Percentiles rank a stretch among this genome's conserved stretches.
Evolutionary conservation across 2,329 filamentous ascomycete species (phyloP).

Genomic region (Trichoderma polysporum): DNA sequence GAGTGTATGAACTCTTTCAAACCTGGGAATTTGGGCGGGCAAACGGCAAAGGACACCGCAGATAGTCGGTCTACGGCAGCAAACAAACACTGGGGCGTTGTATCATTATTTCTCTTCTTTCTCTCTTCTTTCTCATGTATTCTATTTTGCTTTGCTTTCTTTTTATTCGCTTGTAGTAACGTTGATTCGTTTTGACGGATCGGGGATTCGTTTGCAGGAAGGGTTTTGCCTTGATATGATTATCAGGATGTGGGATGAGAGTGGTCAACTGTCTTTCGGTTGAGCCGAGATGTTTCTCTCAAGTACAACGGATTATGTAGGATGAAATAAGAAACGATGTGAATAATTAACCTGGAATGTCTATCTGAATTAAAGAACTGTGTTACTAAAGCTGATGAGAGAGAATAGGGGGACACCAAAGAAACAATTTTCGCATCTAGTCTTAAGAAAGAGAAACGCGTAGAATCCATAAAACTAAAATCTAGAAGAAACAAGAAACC

Average conservation of each 20-base stretch:
- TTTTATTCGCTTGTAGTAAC: neutral
- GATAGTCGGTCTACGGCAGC: neutral
- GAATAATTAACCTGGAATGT: neutral
- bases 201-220: neutral
- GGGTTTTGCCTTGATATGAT: neutral
- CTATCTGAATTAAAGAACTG: neutral
- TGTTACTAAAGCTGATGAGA: neutral
- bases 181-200: neutral
- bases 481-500: neutral
- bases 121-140: neutral
- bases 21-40: neutral
- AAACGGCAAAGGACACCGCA: neutral
- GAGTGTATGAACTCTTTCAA: neutral
- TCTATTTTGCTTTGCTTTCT: neutral
- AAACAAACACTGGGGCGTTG: slow-evolving; percentile 8
- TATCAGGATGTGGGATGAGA: neutral
- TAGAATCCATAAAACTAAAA: neutral
- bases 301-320: neutral
- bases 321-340: neutral
- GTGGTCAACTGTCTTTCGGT: neutral
- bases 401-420: neutral
- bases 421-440: neutral
- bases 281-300: neutral
- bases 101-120: neutral
- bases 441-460: neutral